A percentile compares a stretch with the other conserved stretches of the same genome.
phyloP scores from a whole-genome alignment of 1,139 yeast genomes.

The Scheffersomyces parashehatae region DNA sequence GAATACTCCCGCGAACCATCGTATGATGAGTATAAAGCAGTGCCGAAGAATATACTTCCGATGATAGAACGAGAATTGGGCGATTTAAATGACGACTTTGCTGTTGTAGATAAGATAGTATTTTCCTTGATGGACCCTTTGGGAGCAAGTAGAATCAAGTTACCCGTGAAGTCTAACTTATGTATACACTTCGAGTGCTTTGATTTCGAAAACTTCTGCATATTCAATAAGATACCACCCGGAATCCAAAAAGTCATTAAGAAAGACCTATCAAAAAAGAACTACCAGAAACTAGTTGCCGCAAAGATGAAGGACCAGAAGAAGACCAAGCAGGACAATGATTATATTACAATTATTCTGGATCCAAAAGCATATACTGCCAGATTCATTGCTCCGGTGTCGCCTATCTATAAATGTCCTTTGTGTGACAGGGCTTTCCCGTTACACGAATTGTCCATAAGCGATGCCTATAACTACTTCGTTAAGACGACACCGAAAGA shows the following conservation, averaged over 20 bases:
- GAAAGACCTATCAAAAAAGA: constrained; percentile 25
- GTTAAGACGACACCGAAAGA: constrained; percentile 40
- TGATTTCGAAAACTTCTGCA: constrained; percentile 46
- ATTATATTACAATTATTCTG: background rate
- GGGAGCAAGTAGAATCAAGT: constrained; percentile 35
- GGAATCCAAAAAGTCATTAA: constrained; percentile 29
- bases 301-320: constrained; percentile 7
- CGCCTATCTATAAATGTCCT: constrained; percentile 40
- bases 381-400: constrained; percentile 13
- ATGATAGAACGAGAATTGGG: constrained; percentile 14
- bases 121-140: constrained; percentile 17
- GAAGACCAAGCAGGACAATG: constrained; percentile 1
- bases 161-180: constrained; percentile 40
- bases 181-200: constrained; percentile 50
- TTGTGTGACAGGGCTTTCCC: constrained; percentile 39
- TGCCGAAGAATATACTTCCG: constrained; percentile 17
- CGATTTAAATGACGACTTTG: constrained; percentile 13
- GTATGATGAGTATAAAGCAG: constrained; percentile 9
- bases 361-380: constrained; percentile 4
- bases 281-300: constrained; percentile 21
- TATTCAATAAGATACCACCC: constrained; percentile 35
- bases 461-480: constrained; percentile 45
- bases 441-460: constrained; percentile 36
- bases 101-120: constrained; percentile 13
- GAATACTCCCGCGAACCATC: too few species aligned